phyloP scores from a whole-genome alignment of 2,329 filamentous ascomycete species.

The Pseudocercospora musae region DNA sequence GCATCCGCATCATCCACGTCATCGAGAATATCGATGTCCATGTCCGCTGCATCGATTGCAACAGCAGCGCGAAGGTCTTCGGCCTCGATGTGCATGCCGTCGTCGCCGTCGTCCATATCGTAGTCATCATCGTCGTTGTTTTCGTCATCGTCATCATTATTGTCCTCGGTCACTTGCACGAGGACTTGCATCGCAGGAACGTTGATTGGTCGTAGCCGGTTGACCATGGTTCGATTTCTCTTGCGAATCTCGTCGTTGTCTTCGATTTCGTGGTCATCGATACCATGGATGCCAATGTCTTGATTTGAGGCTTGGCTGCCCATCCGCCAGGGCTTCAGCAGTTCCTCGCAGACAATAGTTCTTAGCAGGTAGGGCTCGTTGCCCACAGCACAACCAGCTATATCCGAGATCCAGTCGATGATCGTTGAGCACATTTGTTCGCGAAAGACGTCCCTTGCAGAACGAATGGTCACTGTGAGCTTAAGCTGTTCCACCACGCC shows the following conservation, averaged over 20 bases:
- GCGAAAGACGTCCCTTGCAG: conserved; percentile 88
- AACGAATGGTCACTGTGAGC: conserved; percentile 90
- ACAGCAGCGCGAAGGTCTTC: conserved; percentile 26
- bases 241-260: conserved; percentile 45
- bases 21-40: conserved; percentile 47
- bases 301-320: conserved; percentile 82
- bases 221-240: conserved; percentile 40
- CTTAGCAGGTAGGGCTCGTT: conserved; percentile 75
- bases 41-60: conserved; percentile 40
- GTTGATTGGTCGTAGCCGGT: conserved; percentile 24
- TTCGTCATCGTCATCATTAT: conserved; percentile 43
- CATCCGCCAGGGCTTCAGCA: conserved; percentile 80
- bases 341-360: conserved; percentile 81
- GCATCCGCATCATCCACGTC: conserved; percentile 63
- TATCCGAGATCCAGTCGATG: conserved; percentile 92
- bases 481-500: conserved; percentile 92
- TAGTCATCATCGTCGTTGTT: conserved; percentile 45
- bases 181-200: conserved; percentile 16
- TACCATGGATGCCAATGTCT: conserved; percentile 70
- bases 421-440: conserved; percentile 99
- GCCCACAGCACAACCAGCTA: conserved; percentile 82
- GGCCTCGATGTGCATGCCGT: conserved; percentile 45
- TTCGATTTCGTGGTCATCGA: conserved; percentile 74
- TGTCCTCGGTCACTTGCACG: conserved; percentile 46
- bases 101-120: conserved; percentile 28